Conservation (phyloP, 2,329 filamentous ascomycete species). For the Mycosphaerelloides madeirae region DNA sequence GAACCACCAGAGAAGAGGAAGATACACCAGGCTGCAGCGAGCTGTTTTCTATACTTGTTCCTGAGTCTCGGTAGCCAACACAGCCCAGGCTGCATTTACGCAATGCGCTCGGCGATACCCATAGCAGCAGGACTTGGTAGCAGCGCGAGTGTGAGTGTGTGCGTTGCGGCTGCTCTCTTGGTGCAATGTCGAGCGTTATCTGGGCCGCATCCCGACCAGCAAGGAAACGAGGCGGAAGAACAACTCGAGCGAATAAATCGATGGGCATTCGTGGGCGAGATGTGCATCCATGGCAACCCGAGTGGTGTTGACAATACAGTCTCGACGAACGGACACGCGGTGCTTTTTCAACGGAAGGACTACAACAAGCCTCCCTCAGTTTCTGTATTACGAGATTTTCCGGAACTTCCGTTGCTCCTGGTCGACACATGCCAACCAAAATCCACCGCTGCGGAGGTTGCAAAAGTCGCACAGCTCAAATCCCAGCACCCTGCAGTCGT, state of each 20-base stretch:
- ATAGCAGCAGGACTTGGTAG: constrained; percentile 88
- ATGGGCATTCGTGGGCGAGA: constrained; percentile 95
- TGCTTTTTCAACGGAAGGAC: constrained; percentile 79
- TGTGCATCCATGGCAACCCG: constrained; percentile 96
- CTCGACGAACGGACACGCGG: constrained; percentile 85
- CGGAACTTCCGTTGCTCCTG: constrained; percentile 82
- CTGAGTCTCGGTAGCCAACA: constrained; percentile 75
- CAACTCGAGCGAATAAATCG: constrained; percentile 94
- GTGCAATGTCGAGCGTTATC: constrained; percentile 78
- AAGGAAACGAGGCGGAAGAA: constrained; percentile 75
- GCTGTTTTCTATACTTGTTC: constrained; percentile 88
- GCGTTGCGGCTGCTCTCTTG: constrained; percentile 75
- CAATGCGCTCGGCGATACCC: constrained; percentile 86
- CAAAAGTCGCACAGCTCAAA: constrained; percentile 72
- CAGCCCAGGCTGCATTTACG: constrained; percentile 80
- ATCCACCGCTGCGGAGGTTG: constrained; percentile 79
- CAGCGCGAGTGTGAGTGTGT: constrained; percentile 91
- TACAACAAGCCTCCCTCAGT: constrained; percentile 69
- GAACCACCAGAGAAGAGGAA: constrained; percentile 67
- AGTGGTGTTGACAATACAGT: constrained; percentile 98
- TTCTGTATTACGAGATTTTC: constrained; percentile 75
- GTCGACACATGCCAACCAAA: constrained; percentile 86
- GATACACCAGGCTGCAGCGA: constrained; percentile 76
- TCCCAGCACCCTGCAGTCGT: constrained; percentile 70
- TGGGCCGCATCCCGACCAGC: constrained; percentile 88